Evolutionary conservation across 2,329 filamentous ascomycete species (phyloP), one percentile per base, ranked within the genome.

Genomic region (Epicoccum nigrum): DNA sequence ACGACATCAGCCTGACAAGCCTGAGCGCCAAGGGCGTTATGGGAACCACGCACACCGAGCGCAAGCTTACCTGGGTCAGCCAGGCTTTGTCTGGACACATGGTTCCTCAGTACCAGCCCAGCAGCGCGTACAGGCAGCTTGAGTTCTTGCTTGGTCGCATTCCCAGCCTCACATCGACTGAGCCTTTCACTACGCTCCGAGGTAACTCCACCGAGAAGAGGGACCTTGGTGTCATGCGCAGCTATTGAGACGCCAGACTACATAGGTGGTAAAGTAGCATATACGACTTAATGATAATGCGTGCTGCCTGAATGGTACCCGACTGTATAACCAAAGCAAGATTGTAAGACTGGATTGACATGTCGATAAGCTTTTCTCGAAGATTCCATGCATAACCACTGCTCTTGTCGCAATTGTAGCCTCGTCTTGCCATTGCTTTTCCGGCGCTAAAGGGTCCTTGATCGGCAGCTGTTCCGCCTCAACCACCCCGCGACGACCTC

Each of bases 81-180:
- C 79, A 91, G 46, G 78, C 83, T 31, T 67, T 87, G 9, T 76
- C 80, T 0, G 90, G 90, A 0, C 87, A 92, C 73, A 87, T 86
- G 80, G 74, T 83, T 5, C 81, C 82, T 0, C 84, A 89, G 70
- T 91, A 89, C 64, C 82, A 84, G 15, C 86, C 89, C 0, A 81
- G 79, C 12, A 86, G 85, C 0, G 81, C 86, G 0, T 90, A 89
- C 67, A 77, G 89, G 27, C 86, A 90, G 51, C 69, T 94, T 16
- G 89, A 94, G 77, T 87, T 88, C 63, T 69, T 94, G 60, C 77
- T 95, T 1, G 90, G 90, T 0, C 77, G 88, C 31, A 84, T 92
- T 8, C 74, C 82, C 4, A 83, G 77, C 53, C 64, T 90, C 58
- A 72, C 64, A 1, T 72, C 71, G 46, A 62, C 54, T 20, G 64